A percentile compares a stretch with the other conserved stretches of the same genome.
Evolutionary conservation across 1,284 basidiomycete species (phyloP).

Genomic region (Rhodotorula glutinis): DNA sequence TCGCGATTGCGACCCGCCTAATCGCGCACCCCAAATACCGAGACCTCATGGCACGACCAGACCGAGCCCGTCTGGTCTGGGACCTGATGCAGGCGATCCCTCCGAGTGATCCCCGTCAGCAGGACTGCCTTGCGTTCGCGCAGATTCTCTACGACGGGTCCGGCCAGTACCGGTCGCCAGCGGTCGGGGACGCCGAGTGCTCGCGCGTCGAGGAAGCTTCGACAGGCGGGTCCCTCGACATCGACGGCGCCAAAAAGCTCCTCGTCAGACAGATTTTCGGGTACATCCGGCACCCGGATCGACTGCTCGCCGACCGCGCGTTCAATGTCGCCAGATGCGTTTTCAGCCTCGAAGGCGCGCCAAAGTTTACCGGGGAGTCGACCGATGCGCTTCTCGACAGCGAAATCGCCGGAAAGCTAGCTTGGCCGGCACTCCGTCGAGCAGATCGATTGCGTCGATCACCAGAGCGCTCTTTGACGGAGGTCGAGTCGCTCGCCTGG

Average conservation of each 20-base stretch:
- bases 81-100: conserved; percentile 21
- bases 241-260: conserved; percentile 17
- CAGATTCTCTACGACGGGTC: conserved; percentile 19
- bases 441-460: neutral
- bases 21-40: neutral
- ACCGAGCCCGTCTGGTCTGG: conserved; percentile 16
- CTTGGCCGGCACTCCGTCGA: conserved; percentile 19
- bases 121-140: conserved; percentile 26
- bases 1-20: conserved; percentile 19
- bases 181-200: conserved; percentile 6
- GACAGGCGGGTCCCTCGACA: conserved; percentile 1
- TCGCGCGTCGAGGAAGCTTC: neutral
- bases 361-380: neutral
- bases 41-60: neutral
- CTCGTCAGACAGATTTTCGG: conserved; percentile 15
- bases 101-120: neutral
- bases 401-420: conserved; percentile 1
- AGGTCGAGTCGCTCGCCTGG: conserved; percentile 50
- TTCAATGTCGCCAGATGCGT: conserved; percentile 21
- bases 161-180: conserved; percentile 16
- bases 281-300: conserved; percentile 5
- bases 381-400: neutral
- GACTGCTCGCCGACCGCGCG: conserved; percentile 12
- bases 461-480: conserved; percentile 47
- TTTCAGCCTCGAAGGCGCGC: conserved; percentile 3